These are phyloP conservation scores for Cutaneotrichosporon dermatis DNA, from an alignment of 1,284 basidiomycete species.

Conservation along the genomic window DNA sequence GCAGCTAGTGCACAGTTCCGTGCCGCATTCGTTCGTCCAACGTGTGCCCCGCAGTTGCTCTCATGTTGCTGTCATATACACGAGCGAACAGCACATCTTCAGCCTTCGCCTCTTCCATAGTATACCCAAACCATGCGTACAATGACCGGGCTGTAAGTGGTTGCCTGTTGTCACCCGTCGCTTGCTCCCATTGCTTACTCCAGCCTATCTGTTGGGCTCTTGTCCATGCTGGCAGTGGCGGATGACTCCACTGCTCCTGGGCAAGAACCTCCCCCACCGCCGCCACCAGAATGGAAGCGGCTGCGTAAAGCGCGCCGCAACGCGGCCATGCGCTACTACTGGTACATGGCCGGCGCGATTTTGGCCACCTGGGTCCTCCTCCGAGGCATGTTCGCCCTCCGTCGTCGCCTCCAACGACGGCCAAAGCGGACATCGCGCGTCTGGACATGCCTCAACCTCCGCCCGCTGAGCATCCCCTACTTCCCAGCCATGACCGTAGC, in stretches of 20 bases:
- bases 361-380: neutral
- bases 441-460: neutral
- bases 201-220: too few relatives aligned
- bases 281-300: neutral
- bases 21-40: too few relatives aligned
- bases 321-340: constrained; percentile 2
- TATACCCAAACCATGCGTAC: too few relatives aligned
- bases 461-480: neutral
- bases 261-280: neutral
- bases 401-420: neutral
- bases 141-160: too few relatives aligned
- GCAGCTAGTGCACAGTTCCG: too few relatives aligned
- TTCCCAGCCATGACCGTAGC: neutral
- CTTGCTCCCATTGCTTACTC: too few relatives aligned
- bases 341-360: neutral
- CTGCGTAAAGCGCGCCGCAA: neutral
- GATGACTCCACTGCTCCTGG: neutral
- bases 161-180: too few relatives aligned
- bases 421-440: neutral
- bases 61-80: too few relatives aligned
- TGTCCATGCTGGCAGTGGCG: neutral
- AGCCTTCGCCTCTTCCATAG: too few relatives aligned
- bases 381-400: neutral
- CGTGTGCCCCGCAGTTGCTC: too few relatives aligned
- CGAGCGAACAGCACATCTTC: too few relatives aligned